Evolutionary conservation across 1,139 yeast genomes (phyloP).

Genomic region (Pichia sp.): DNA sequence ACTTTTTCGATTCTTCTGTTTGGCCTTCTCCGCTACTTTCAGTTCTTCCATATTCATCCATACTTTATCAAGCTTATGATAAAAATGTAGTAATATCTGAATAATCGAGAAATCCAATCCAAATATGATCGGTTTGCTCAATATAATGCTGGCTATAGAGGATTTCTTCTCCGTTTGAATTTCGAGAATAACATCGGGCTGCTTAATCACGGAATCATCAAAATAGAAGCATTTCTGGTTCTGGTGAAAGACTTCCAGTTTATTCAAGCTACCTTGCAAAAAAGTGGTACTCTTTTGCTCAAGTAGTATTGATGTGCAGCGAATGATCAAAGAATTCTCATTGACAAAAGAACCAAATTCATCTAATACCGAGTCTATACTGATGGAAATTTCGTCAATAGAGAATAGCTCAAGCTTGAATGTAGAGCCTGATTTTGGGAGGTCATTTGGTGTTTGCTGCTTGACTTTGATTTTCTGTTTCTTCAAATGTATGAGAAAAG

Average conservation of each 20-base stretch:
- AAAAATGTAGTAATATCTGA: background rate
- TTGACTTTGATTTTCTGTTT: constrained; percentile 6
- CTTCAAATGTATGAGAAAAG: constrained; percentile 15
- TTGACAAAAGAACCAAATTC: constrained; percentile 34
- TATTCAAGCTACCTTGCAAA: constrained; percentile 42
- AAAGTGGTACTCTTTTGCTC: constrained; percentile 37
- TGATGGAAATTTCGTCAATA: constrained; percentile 31
- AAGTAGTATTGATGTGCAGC: constrained; percentile 30
- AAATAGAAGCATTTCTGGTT: constrained; percentile 20
- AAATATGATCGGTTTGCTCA: constrained; percentile 37
- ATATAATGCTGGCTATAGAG: constrained; percentile 35
- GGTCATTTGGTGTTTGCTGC: background rate
- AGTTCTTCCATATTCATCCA: background rate
- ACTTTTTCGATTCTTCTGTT: too few species aligned
- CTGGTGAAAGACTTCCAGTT: constrained; percentile 27
- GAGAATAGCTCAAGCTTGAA: constrained; percentile 31
- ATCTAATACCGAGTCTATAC: constrained; percentile 40
- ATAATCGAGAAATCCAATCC: constrained; percentile 26
- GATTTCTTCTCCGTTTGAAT: constrained; percentile 21
- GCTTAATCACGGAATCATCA: constrained; percentile 21
- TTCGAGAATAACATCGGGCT: constrained; percentile 50
- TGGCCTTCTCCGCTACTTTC: too few species aligned
- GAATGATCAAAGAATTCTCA: constrained; percentile 29
- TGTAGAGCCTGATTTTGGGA: constrained; percentile 2
- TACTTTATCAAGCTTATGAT: background rate